These are phyloP conservation scores for Tricholoma hemisulphureum DNA, from an alignment of 768 basidiomycete species.

Conservation along the genomic window DNA sequence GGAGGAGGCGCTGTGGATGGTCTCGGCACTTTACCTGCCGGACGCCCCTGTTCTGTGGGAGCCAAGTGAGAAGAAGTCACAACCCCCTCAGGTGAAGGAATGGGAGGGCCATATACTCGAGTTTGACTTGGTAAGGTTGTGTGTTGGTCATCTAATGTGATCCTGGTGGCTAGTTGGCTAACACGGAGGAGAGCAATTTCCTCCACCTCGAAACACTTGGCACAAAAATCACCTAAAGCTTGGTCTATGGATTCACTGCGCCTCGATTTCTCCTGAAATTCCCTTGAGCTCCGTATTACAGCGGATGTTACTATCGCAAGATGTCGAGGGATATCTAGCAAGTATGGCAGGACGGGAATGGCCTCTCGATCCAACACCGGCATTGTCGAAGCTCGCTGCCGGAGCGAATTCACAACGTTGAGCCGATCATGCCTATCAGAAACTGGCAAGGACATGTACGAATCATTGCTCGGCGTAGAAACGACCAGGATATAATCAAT, in stretches of 20 bases:
- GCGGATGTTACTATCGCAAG: conserved; percentile 74
- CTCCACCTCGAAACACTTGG: conserved; percentile 67
- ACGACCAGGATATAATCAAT: conserved; percentile 73
- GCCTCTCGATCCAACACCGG: conserved; percentile 64
- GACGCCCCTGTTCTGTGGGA: conserved; percentile 8
- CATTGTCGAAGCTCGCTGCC: conserved; percentile 55
- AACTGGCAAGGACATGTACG: conserved; percentile 23
- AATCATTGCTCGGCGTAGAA: conserved; percentile 51
- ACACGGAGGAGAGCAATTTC: conserved; percentile 66
- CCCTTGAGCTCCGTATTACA: conserved; percentile 63
- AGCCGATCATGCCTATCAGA: conserved; percentile 50
- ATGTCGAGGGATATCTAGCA: conserved; percentile 76
- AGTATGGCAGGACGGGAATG: conserved; percentile 68
- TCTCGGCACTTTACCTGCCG: conserved; percentile 29
- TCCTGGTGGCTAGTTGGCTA: conserved; percentile 51
- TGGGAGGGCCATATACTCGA: background rate
- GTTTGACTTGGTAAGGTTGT: conserved; percentile 6
- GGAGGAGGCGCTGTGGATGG: conserved; percentile 52
- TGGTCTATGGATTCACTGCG: conserved; percentile 36
- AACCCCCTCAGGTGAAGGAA: background rate
- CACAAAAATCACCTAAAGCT: conserved; percentile 54
- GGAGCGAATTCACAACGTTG: conserved; percentile 53
- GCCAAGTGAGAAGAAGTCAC: conserved; percentile 9
- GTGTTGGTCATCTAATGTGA: conserved; percentile 28
- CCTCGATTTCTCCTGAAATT: conserved; percentile 35